Base-by-base conservation (phyloP, 108 stramenopile species). In the Pseudonitzschia delicatissima region DNA sequence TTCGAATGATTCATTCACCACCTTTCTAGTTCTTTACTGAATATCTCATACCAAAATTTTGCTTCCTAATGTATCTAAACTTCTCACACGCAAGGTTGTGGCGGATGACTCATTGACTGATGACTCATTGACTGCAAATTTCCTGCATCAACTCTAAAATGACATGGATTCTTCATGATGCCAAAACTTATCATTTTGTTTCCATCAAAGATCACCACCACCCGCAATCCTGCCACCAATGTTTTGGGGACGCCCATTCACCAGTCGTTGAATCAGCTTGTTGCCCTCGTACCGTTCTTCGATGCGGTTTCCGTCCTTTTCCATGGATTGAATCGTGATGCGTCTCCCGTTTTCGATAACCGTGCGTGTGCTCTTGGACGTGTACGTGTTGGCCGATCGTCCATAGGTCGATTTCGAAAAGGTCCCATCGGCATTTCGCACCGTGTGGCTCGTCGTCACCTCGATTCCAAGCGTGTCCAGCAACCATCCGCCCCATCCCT, bases 291-390 rank as follows among this genome's bases (percentile, higher is more conserved):
- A 73, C 45, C 65, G 82, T 65, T 87, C 88, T 72, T 84, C 77
- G 28, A 89, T 82, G 32, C 27, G 48, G 57, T 84, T 82, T 0
- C 88, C 85, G 78, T 89, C 62, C 45, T 78, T 78, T 62, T 78
- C 80, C 81, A 86, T 72, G 6, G 74, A 74, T 69, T 76, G 70
- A 1, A 86, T 70, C 23, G 68, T 73, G 13, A 89, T 79, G 39
- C 60, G 66, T 52, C 67, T 57, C 0, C 88, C 88, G 40, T 77
- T 29, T 39, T 62, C 40, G 21, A 42, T 62, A 23, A 42, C 44
- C 21, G 28, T 62, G 21, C 28, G 20, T 6, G 28, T 17, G 44
- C 31, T 65, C 21, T 13, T 48, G 3, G 45, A 23, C 27, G 50
- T 51, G 9, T 51, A 51, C 7, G 50, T 51, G 4, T 23, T 23